Percentiles rank a stretch among this genome's conserved stretches.
These are phyloP conservation scores for Neofusicoccum kwambonambiense DNA, from an alignment of 2,329 filamentous ascomycete species.

Conservation along the genomic window DNA sequence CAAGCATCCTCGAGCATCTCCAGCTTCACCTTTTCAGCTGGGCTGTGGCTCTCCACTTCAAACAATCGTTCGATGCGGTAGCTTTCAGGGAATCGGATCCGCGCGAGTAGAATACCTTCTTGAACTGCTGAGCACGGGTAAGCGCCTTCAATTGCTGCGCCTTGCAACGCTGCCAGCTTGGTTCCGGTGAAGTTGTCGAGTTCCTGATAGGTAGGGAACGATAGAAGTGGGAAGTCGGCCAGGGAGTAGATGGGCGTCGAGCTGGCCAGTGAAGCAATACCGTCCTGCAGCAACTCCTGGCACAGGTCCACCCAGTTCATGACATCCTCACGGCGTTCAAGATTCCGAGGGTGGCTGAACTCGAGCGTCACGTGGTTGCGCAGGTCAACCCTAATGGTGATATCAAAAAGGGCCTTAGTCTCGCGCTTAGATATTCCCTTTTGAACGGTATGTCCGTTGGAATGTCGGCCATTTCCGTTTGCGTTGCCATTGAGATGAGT, in stretches of 20 bases:
- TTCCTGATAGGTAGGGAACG: not conserved
- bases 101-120: not conserved
- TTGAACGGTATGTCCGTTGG: not conserved
- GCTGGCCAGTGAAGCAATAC: not conserved
- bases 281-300: not conserved
- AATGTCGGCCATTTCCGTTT: not conserved
- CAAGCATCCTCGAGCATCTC: constrained; percentile 28
- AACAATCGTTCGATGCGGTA: not conserved
- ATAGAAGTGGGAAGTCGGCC: not conserved
- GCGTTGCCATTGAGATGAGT: not conserved
- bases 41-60: not conserved
- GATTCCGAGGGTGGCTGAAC: not conserved
- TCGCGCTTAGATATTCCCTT: not conserved
- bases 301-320: not conserved
- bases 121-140: not conserved
- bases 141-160: not conserved
- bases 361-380: not conserved
- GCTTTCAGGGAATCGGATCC: not conserved
- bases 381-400: not conserved
- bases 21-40: constrained; percentile 28
- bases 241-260: not conserved
- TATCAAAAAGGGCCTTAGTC: not conserved
- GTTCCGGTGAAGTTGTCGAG: not conserved
- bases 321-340: not conserved
- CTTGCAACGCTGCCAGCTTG: not conserved